phyloP scores from a whole-genome alignment of 352 stramenopile genomes.

The Phytophthora cactorum region DNA sequence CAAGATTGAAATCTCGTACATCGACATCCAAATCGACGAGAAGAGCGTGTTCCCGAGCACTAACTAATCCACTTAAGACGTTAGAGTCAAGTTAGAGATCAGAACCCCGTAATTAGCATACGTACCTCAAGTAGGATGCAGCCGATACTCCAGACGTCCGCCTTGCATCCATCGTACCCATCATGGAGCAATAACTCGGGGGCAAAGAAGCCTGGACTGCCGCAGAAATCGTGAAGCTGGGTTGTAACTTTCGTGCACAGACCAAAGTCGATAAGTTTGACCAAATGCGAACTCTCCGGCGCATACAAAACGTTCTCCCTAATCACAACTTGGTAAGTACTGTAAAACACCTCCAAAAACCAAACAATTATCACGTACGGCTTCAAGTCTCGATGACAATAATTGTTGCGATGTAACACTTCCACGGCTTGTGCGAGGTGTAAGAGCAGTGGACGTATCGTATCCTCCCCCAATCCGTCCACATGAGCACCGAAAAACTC shows the following conservation, averaged over 20 bases:
- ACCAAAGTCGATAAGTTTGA: slow-evolving; percentile 88
- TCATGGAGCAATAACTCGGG: slow-evolving; percentile 78
- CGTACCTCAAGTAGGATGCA: slow-evolving; percentile 84
- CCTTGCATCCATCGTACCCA: slow-evolving; percentile 74
- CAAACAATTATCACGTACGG: slow-evolving; percentile 41
- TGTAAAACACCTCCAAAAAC: background rate
- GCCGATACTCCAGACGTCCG: slow-evolving; percentile 87
- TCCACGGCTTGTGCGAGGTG: slow-evolving; percentile 59
- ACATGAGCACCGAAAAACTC: slow-evolving; percentile 70
- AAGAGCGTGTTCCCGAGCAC: slow-evolving; percentile 81
- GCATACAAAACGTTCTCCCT: slow-evolving; percentile 81
- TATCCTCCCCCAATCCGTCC: slow-evolving; percentile 54
- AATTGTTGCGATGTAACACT: slow-evolving; percentile 66
- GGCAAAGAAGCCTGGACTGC: slow-evolving; percentile 85
- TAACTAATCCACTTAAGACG: slow-evolving; percentile 43
- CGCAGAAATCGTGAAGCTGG: slow-evolving; percentile 76
- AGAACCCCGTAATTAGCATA: background rate
- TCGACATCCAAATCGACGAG: slow-evolving; percentile 85
- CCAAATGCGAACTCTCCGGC: slow-evolving; percentile 34
- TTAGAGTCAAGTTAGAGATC: background rate
- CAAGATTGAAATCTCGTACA: slow-evolving; percentile 80
- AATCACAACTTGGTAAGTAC: background rate
- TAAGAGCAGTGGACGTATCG: slow-evolving; percentile 48
- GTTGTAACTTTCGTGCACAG: slow-evolving; percentile 61
- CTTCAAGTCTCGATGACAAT: slow-evolving; percentile 83